phyloP scores from a whole-genome alignment of 2,329 filamentous ascomycete genomes.

The Fusarium fracticaudum region DNA sequence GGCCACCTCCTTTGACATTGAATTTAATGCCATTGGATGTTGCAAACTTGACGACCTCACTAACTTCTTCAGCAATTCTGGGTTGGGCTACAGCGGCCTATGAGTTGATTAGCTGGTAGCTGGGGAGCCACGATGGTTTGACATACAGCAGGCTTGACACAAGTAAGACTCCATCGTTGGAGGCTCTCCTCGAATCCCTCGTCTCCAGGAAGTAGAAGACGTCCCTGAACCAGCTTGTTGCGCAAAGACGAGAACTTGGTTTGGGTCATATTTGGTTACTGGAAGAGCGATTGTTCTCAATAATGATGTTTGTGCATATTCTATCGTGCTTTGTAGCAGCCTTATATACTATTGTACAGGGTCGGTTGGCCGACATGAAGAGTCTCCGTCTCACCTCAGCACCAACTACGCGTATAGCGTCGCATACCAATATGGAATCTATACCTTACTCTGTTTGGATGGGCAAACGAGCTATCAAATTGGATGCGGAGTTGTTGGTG shows the following conservation, averaged over 20 bases:
- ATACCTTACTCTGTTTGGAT: background rate
- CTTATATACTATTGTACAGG: conserved; percentile 7
- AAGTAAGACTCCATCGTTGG: conserved; percentile 50
- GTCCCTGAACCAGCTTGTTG: conserved; percentile 36
- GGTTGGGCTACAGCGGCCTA: conserved; percentile 58
- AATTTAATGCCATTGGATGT: conserved; percentile 56
- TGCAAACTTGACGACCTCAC: conserved; percentile 56
- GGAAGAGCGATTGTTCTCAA: background rate
- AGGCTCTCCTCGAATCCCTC: conserved; percentile 49
- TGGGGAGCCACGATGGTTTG: background rate
- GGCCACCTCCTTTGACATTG: conserved; percentile 64
- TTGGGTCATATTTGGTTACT: conserved; percentile 20
- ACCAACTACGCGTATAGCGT: background rate
- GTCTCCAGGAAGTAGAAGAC: conserved; percentile 47
- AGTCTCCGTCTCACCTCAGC: background rate
- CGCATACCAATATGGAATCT: background rate
- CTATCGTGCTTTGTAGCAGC: background rate
- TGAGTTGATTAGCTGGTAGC: background rate
- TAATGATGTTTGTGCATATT: background rate
- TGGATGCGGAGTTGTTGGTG: background rate
- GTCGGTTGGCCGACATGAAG: background rate
- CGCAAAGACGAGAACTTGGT: conserved; percentile 32
- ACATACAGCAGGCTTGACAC: conserved; percentile 48
- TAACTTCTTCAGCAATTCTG: conserved; percentile 51
- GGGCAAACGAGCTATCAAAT: background rate